Evolutionary conservation across 805 yeast species (phyloP).

Genomic region (Wickerhamomyces pijperi): DNA sequence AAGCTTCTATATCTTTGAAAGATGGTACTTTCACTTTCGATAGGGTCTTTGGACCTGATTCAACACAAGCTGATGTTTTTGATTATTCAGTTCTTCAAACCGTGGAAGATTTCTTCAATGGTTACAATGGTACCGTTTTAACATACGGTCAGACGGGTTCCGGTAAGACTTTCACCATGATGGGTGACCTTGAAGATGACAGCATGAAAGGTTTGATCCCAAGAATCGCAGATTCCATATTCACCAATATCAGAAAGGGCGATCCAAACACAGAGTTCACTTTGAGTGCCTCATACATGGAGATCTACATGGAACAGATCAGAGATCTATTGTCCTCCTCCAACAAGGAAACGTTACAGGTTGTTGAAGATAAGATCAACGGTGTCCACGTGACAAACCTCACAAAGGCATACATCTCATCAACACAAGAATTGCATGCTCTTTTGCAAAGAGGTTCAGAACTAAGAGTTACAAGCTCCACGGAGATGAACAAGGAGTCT

Average conservation of each 20-base stretch:
- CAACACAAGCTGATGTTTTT: constrained; percentile 49
- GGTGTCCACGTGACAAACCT: constrained; percentile 70
- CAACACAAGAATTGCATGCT: constrained; percentile 44
- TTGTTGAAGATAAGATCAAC: constrained; percentile 52
- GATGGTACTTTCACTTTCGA: constrained; percentile 45
- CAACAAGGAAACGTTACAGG: constrained; percentile 23
- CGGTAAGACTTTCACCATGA: constrained; percentile 70
- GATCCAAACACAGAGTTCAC: constrained; percentile 47
- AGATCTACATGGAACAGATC: constrained; percentile 70
- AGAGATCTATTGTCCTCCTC: constrained; percentile 51
- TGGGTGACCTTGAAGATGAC: constrained; percentile 35
- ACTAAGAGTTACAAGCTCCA: constrained; percentile 44
- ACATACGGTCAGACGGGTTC: constrained; percentile 78
- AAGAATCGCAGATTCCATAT: constrained; percentile 55
- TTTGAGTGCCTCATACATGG: constrained; percentile 60
- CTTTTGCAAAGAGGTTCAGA: constrained; percentile 49
- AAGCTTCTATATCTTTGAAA: constrained; percentile 5
- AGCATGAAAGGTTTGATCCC: constrained; percentile 52
- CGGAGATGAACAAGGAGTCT: constrained; percentile 62
- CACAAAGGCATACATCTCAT: constrained; percentile 46
- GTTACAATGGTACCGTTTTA: constrained; percentile 67
- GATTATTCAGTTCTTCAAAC: constrained; percentile 48
- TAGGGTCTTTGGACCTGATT: constrained; percentile 39
- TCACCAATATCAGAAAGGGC: constrained; percentile 36
- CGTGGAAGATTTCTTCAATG: constrained; percentile 59